Evolutionary conservation across 2,329 filamentous ascomycete species (phyloP).

Genomic region (Cercospora beticola): DNA sequence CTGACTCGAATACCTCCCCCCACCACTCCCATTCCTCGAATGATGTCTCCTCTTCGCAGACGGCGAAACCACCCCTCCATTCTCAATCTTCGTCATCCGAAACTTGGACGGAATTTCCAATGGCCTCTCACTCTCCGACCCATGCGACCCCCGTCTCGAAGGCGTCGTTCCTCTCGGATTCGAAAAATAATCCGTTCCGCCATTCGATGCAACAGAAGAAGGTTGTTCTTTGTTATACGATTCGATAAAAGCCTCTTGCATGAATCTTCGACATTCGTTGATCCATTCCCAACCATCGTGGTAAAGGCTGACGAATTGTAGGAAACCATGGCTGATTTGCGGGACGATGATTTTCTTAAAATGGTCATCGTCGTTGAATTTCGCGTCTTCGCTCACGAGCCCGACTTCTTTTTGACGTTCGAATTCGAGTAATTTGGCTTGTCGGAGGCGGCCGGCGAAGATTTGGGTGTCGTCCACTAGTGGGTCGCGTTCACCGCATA

Average conservation of each 20-base stretch:
- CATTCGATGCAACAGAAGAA: conserved; percentile 21
- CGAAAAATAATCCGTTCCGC: conserved; percentile 29
- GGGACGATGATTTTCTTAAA: conserved; percentile 83
- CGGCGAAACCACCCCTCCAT: not conserved
- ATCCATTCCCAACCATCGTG: conserved; percentile 89
- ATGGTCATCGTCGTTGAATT: conserved; percentile 62
- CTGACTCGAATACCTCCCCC: conserved; percentile 20
- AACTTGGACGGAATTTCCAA: conserved; percentile 68
- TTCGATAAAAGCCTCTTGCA: conserved; percentile 70
- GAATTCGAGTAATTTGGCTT: conserved; percentile 66
- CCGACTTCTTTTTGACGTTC: conserved; percentile 56
- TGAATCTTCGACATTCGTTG: conserved; percentile 75
- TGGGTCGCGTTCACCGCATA: conserved; percentile 93
- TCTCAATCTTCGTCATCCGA: conserved; percentile 25
- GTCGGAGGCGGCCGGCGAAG: conserved; percentile 83
- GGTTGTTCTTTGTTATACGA: conserved; percentile 41
- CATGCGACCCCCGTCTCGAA: conserved; percentile 36
- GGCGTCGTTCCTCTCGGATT: conserved; percentile 16
- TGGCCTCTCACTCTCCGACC: conserved; percentile 75
- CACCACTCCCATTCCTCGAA: conserved; percentile 13
- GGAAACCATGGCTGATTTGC: conserved; percentile 87
- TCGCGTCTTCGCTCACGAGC: conserved; percentile 47
- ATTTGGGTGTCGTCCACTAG: conserved; percentile 96
- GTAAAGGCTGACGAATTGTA: conserved; percentile 86
- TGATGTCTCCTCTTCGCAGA: conserved; percentile 12